Percentiles rank a stretch among this genome's conserved stretches.
Evolutionary conservation across 176 grass and related monocot genomes (phyloP).

Genomic region (Elaeis guineensis): DNA sequence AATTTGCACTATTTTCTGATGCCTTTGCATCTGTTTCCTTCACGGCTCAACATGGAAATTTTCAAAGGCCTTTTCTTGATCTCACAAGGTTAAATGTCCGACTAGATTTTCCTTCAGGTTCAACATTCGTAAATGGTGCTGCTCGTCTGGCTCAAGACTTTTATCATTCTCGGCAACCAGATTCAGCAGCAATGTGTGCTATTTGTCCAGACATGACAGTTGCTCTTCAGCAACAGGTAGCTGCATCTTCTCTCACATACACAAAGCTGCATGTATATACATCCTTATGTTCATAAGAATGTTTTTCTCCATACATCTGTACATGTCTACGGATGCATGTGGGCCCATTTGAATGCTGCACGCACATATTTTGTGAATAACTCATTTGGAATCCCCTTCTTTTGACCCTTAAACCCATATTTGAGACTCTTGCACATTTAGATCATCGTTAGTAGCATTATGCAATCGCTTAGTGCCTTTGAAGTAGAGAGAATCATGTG

Average conservation of each 20-base stretch:
- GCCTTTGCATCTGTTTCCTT: slow-evolving; percentile 74
- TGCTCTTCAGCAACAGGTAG: slow-evolving; percentile 91
- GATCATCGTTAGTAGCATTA: too few species aligned
- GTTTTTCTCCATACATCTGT: too few species aligned
- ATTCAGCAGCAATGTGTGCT: slow-evolving; percentile 41
- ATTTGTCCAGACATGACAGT: slow-evolving; percentile 71
- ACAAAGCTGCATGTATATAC: neutral
- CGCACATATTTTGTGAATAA: too few species aligned
- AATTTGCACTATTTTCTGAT: slow-evolving; percentile 47
- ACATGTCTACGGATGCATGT: too few species aligned
- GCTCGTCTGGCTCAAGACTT: slow-evolving; percentile 56
- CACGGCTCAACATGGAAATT: slow-evolving; percentile 79
- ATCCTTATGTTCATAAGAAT: too few species aligned
- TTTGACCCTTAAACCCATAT: too few species aligned
- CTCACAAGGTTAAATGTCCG: slow-evolving; percentile 56
- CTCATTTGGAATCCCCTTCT: too few species aligned
- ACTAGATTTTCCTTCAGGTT: slow-evolving; percentile 65
- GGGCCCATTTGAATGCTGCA: too few species aligned
- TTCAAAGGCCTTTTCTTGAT: slow-evolving; percentile 85
- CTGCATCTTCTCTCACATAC: slow-evolving; percentile 11
- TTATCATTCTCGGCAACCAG: slow-evolving; percentile 51
- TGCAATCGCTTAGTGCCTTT: too few species aligned
- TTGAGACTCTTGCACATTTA: too few species aligned
- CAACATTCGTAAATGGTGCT: slow-evolving; percentile 57
- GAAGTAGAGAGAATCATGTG: too few species aligned